Base-by-base conservation (phyloP, 176 grass and related monocot genomes). In the Aegilops sharonensis region DNA sequence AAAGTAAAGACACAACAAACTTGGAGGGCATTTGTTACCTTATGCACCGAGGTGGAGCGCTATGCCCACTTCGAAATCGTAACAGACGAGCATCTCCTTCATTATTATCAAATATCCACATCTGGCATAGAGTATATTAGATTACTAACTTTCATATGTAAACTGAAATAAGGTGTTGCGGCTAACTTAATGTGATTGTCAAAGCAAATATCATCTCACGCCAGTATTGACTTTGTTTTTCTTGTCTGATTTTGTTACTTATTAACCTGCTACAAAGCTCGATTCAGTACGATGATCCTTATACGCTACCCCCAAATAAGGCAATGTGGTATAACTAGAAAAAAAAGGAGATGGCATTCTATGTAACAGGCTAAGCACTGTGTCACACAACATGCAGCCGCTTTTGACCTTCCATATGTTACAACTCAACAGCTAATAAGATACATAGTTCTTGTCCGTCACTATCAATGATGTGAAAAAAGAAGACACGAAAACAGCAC, bases 91-190 rank as follows among this genome's bases (percentile, higher is more conserved):
- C 97, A 87, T 95, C 92, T 31, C 97, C 94, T 34, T 98, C 97
- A 68, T 72, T 94, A 80, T 82, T 98, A 76, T 95, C 97, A 70
- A 98, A 98, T 89, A 95, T 98, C 97, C 97, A 98, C 92, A 98
- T 98, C 97, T 98, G 87, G 59, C 45, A 88, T 45, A 71, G 2
- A 81, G 68, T 31, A 88, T 76, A 32, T 81, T 52, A 88, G 60
- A 64, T 84, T 52, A 84, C 21, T 70, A 54, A 25, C 8, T 39
- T 83, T 15, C 3, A 52, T 79, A 63, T 3, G 61, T 71, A 63
- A 92, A 78, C 31, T 70, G 15, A 63, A 79, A 25, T 42, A 45
- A 17, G 11, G 9, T 39, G 27, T 60, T 60, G 15, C 9, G 56
- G 39, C 25, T 78, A 72, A 54, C 30, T 61, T 40, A 82, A 77